A percentile compares a stretch with the other conserved stretches of the same genome.
Conservation (phyloP, 1,284 basidiomycete genomes). For the Malassezia arunalokei region DNA sequence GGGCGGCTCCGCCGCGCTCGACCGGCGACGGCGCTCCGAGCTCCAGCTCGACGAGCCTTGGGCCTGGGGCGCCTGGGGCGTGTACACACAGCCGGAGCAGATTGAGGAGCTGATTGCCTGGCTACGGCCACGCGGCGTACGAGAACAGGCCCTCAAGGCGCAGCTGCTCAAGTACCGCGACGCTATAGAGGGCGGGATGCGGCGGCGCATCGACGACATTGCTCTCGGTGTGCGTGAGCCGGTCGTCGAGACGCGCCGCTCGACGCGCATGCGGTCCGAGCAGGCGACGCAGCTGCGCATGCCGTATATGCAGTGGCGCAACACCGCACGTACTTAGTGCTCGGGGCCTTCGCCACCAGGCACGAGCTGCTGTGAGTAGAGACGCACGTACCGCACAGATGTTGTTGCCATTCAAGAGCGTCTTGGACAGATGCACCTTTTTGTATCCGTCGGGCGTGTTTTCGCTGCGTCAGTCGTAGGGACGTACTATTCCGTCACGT, state of each 20-base stretch:
- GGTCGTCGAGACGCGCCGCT: conserved; percentile 18
- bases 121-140: conserved; percentile 79
- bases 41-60: conserved; percentile 55
- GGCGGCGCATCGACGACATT: conserved; percentile 24
- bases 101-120: conserved; percentile 69
- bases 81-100: conserved; percentile 73
- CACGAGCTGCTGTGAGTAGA: conserved; percentile 12
- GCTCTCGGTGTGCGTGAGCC: conserved; percentile 22
- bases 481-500: conserved; percentile 85
- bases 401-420: conserved; percentile 89
- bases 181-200: conserved; percentile 69
- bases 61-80: conserved; percentile 74
- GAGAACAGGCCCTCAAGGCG: conserved; percentile 71
- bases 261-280: conserved; percentile 15
- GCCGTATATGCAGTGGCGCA: conserved; percentile 24
- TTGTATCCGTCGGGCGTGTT: conserved; percentile 47
- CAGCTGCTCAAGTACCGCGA: conserved; percentile 69
- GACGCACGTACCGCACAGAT: conserved; percentile 74
- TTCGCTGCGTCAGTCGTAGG: conserved; percentile 4
- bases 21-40: conserved; percentile 57
- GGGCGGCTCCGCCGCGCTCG: conserved; percentile 13
- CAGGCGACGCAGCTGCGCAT: conserved; percentile 12
- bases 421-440: conserved; percentile 73
- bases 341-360: conserved; percentile 20
- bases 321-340: conserved; percentile 4